Conservation (phyloP, 805 yeast genomes). For the Saccharomycopsis capsularis region DNA sequence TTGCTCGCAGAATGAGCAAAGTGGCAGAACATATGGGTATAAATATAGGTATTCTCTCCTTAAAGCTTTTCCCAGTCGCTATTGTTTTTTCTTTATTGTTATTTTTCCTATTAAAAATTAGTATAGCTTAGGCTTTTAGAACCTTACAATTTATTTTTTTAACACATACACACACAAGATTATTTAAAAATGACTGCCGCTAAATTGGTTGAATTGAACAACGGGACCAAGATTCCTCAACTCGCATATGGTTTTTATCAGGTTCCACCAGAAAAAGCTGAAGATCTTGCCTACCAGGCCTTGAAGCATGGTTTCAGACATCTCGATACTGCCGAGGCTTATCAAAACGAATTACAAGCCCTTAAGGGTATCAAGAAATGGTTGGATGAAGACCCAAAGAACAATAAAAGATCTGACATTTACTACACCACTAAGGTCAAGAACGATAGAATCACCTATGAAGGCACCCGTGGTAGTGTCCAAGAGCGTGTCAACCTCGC, state of each 20-base stretch:
- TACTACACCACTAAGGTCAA: conserved; percentile 68
- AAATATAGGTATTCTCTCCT: too few relatives aligned
- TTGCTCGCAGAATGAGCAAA: too few relatives aligned
- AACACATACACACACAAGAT: too few relatives aligned
- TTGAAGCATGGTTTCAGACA: conserved; percentile 63
- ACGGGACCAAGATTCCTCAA: conserved; percentile 49
- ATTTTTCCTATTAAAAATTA: not conserved
- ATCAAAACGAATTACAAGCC: conserved; percentile 56
- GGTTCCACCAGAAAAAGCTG: conserved; percentile 34
- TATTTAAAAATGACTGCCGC: not conserved
- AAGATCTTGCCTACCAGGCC: conserved; percentile 46
- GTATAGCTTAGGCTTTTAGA: not conserved
- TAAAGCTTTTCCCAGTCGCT: too few relatives aligned
- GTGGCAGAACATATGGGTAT: too few relatives aligned
- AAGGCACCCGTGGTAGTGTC: not conserved
- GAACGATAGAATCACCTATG: conserved; percentile 36
- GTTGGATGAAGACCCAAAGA: conserved; percentile 39
- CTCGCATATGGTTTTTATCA: conserved; percentile 51
- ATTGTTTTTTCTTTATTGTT: too few relatives aligned
- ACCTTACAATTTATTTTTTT: too few relatives aligned
- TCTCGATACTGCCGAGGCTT: conserved; percentile 61
- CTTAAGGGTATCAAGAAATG: conserved; percentile 54
- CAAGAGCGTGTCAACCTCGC: not conserved
- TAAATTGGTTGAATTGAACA: conserved; percentile 32
- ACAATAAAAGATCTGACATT: conserved; percentile 42